These are phyloP conservation scores for Fusarium tuaranense DNA, from an alignment of 2,329 filamentous ascomycete species.

Conservation along the genomic window DNA sequence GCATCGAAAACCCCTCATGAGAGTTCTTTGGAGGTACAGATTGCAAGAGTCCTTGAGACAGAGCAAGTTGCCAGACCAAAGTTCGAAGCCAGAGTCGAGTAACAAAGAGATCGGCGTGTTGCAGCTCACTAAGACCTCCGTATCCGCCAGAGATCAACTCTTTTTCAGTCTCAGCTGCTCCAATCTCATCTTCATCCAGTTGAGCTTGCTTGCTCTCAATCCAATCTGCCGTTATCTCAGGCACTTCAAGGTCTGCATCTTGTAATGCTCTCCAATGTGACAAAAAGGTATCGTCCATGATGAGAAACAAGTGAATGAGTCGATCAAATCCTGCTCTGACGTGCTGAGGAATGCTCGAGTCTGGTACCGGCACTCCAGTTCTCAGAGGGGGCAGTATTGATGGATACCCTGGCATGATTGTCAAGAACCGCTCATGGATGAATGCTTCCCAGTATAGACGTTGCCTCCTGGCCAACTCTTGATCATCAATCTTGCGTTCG, in stretches of 20 bases:
- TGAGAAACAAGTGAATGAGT: conserved; percentile 51
- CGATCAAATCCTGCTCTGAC: conserved; percentile 53
- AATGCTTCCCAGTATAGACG: conserved; percentile 67
- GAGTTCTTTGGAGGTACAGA: conserved; percentile 47
- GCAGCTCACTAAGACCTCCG: conserved; percentile 50
- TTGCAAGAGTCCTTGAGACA: conserved; percentile 53
- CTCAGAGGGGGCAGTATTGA: conserved; percentile 47
- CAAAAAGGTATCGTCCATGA: conserved; percentile 54
- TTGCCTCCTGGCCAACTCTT: conserved; percentile 47
- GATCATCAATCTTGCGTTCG: conserved; percentile 19
- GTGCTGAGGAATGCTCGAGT: conserved; percentile 47
- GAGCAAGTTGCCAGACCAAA: conserved; percentile 55
- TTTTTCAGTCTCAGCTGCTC: conserved; percentile 44
- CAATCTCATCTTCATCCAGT: conserved; percentile 53
- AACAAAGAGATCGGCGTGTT: conserved; percentile 54
- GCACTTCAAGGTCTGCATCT: conserved; percentile 18
- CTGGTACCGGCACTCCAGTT: conserved; percentile 43
- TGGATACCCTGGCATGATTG: conserved; percentile 61
- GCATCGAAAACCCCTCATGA: conserved; percentile 54
- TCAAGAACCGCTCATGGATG: conserved; percentile 68
- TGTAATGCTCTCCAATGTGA: conserved; percentile 51
- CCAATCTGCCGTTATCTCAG: conserved; percentile 51
- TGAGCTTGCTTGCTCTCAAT: conserved; percentile 55
- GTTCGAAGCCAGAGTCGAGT: conserved; percentile 56
- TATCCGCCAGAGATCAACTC: conserved; percentile 39